Conservation (phyloP, 2,329 filamentous ascomycete genomes). For the Penicillium verrucosum region DNA sequence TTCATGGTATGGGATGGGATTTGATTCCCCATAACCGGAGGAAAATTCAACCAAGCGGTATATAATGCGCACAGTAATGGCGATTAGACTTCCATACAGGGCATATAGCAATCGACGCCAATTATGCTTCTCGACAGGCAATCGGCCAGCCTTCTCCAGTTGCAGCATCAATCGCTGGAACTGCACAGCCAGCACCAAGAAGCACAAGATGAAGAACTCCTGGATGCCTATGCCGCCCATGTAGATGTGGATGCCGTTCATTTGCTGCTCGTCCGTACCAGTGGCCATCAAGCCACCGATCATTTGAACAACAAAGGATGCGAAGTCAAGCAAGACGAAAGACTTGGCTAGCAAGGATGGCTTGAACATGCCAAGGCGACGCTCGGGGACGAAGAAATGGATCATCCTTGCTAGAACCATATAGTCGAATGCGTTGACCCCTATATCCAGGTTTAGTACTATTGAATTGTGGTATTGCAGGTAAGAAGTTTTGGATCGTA, state of each 20-base stretch:
- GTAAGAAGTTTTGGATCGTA: neutral
- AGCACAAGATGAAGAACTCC: conserved; percentile 51
- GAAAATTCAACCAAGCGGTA: conserved; percentile 61
- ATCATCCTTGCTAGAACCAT: conserved; percentile 49
- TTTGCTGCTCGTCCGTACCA: neutral
- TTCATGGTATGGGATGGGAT: conserved; percentile 40
- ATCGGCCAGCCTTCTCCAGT: conserved; percentile 18
- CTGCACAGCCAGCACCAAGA: conserved; percentile 47
- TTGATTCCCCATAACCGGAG: conserved; percentile 31
- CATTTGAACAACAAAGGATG: conserved; percentile 19
- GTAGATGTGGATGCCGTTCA: conserved; percentile 26
- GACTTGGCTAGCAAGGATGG: conserved; percentile 37
- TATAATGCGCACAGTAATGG: conserved; percentile 55
- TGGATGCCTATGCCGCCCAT: conserved; percentile 48
- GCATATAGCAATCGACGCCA: conserved; percentile 1
- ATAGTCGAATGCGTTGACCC: conserved; percentile 49
- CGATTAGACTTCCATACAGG: conserved; percentile 50
- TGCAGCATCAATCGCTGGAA: conserved; percentile 48
- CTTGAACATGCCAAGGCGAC: conserved; percentile 38
- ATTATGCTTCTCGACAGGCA: neutral
- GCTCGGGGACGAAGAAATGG: conserved; percentile 42
- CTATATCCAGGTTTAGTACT: neutral
- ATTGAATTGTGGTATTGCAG: too few relatives aligned
- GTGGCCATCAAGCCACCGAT: conserved; percentile 19
- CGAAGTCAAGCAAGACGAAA: conserved; percentile 45